Evolutionary conservation across 768 basidiomycete genomes (phyloP), one percentile per base, ranked within the genome.

Genomic region (Atractiella rhizophila): DNA sequence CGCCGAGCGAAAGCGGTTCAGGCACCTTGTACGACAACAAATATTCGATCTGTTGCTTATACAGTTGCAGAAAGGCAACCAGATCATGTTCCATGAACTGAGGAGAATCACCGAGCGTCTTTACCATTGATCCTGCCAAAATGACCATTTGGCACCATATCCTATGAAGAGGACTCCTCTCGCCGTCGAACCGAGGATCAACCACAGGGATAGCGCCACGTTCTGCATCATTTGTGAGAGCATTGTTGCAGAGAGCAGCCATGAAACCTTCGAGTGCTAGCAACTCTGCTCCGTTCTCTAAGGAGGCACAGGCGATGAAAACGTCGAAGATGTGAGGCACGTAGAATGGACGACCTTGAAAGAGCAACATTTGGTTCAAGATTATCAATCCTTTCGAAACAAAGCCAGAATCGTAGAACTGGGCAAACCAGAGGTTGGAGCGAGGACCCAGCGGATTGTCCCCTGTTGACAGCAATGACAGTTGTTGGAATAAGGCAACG

Each of bases 101-200:
- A 72, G n/a, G n/a, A n/a, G 76, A 46, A 69, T 74, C 42, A 68
- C 72, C 55, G 63, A 52, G 53, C 15, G 35, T 73, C 69, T 15
- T 77, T 56, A 79, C 64, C 29, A 85, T 70, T 6, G 70, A 70
- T 4, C 82, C 67, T 24, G 82, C 66, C 35, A 85, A 69, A 4
- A 73, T 65, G 15, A 86, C 62, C 76, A 88, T 82, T 4, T 69
- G 65, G 51, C 80, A 86, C 60, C 85, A 91, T 2, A 72, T 67
- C 18, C 64, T 60, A 55, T 91, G 85, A 70, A 3, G 77, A n/a
- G n/a, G n/a, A n/a, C n/a, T n/a, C n/a, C n/a, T n/a, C n/a, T n/a
- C n/a, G n/a, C n/a, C 74, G 4, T 77, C 59, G 51, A n/a, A n/a
- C n/a, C 79, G 76, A 1, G 74, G 67, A 10, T 77, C 57, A 1